Evolutionary conservation across 164 flowering plant genomes (phyloP), one percentile per base, ranked within the genome.

Genomic region (Magnolia changhungtana): DNA sequence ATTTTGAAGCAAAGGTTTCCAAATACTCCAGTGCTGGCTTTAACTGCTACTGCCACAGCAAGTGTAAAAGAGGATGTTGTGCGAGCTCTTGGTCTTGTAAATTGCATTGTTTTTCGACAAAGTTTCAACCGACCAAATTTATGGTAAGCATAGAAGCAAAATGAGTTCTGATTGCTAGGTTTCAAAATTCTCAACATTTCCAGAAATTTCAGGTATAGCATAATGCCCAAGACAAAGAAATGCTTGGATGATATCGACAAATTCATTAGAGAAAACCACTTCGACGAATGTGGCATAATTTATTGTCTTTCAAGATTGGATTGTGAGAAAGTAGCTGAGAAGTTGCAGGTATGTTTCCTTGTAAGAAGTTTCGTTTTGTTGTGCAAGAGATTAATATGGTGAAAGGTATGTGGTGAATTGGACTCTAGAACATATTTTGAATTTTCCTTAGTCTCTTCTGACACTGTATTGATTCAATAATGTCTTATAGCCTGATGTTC

Each of bases 41-140:
- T 96, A 80, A 96, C 98, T 72, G 98, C 99, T 29, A 96, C 99
- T 71, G 99, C 99, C 78, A 96, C 99, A 66, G 92, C 95, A 49
- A 93, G 94, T 87, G 99, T 96, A 8, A 94, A 92, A 78, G 99
- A 94, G 81, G 98, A 96, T 84, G 99, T 96, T 80, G 98, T 96
- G 80, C 98, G 89, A 84, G 99, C 99, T 77, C 98, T 96, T 78
- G 97, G 98, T 77, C 98, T 96, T 73, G 87, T 82, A 63, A 88
- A 96, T 78, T 96, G 99, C 84, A 84, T 96, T 74, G 81, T 96
- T 74, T 96, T 96, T 71, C 89, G 91, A 50, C 99, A 96, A 84
- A 96, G 99, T 88, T 96, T 96, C 76, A 96, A 96, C 77, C 93
- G 99, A 31, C 94, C 96, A 71, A 96, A 96, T 85, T 84, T 96